These are phyloP conservation scores for Hemileccinum impolitum DNA, from an alignment of 768 basidiomycete genomes.

Conservation along the genomic window DNA sequence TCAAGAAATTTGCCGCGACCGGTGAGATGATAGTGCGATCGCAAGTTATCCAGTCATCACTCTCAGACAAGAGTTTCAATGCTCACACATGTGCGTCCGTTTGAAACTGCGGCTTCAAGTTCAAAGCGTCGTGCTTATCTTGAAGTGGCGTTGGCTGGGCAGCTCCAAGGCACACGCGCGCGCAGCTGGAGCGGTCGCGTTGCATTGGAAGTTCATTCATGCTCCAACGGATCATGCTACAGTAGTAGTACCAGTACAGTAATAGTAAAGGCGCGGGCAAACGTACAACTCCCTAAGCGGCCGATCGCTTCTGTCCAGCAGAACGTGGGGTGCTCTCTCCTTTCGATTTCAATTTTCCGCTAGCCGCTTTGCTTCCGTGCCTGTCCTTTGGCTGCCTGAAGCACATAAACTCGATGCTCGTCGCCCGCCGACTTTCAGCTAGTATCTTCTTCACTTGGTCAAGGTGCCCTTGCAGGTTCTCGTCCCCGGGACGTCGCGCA, in stretches of 20 bases:
- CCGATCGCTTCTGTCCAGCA: slow-evolving; percentile 20
- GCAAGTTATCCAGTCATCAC: too few relatives aligned
- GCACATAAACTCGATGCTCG: slow-evolving; percentile 93
- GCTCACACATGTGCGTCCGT: too few relatives aligned
- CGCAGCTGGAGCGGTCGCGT: too few relatives aligned
- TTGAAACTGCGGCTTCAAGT: too few relatives aligned
- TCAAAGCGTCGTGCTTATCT: too few relatives aligned
- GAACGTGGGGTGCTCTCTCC: slow-evolving; percentile 18
- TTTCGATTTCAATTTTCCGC: slow-evolving; percentile 16
- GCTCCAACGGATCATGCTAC: too few relatives aligned
- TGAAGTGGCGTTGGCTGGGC: background rate
- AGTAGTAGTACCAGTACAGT: background rate
- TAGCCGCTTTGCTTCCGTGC: slow-evolving; percentile 11
- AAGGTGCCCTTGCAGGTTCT: slow-evolving; percentile 81
- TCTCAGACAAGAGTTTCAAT: too few relatives aligned
- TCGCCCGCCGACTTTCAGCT: slow-evolving; percentile 83
- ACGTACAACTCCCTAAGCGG: background rate
- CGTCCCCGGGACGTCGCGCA: slow-evolving; percentile 76
- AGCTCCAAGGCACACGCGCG: too few relatives aligned
- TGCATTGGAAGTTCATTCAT: too few relatives aligned
- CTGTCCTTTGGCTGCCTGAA: slow-evolving; percentile 70
- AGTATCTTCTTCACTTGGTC: slow-evolving; percentile 91
- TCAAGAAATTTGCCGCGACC: background rate
- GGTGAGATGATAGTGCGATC: too few relatives aligned
- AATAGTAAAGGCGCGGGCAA: background rate